Evolutionary conservation across 345 rosid species (phyloP), one percentile per base, ranked within the genome.

Genomic region (Murraya paniculata): DNA sequence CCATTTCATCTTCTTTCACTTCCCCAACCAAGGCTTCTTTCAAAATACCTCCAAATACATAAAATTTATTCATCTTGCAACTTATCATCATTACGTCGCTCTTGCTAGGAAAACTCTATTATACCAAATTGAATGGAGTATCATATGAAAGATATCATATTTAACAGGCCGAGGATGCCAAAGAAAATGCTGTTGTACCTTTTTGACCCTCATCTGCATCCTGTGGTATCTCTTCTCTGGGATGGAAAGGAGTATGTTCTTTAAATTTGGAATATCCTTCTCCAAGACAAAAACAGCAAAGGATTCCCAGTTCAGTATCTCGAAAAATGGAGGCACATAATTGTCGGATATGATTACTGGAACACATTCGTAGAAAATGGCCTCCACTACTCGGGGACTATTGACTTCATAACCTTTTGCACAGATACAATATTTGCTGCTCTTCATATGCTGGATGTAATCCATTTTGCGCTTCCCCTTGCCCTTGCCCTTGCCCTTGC

Each of bases 341-440:
- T 95, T 92, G 87, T 95, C 97, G 0, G 99, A 95, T 83, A 95
- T 92, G 69, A 95, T 92, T 64, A 95, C 98, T 0, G 99, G 99
- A 73, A 95, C 94, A 68, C 99, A 95, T 72, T 91, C 98, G 2
- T 85, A 90, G 83, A 93, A 90, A 73, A 95, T 77, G 45, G 99
- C 94, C 85, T 95, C 99, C 76, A 92, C 99, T 7, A 95, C 93
- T 62, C 99, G 81, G 33, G 99, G 99, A 79, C 99, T 93, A 71
- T 95, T 93, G 50, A 92, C 99, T 87, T 93, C 99, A 16, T 88
- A 93, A 59, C 99, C 99, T 86, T 88, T 92, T 6, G 99, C 92
- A 70, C 99, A 95, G 36, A 95, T 90, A 78, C 99, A 95, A 78
- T 95, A 95, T 85, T 91, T 95, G 91, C 96, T 93, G 87, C 96